These are phyloP conservation scores for Pythium inflatum DNA, from an alignment of 352 stramenopile species.

Conservation along the genomic window DNA sequence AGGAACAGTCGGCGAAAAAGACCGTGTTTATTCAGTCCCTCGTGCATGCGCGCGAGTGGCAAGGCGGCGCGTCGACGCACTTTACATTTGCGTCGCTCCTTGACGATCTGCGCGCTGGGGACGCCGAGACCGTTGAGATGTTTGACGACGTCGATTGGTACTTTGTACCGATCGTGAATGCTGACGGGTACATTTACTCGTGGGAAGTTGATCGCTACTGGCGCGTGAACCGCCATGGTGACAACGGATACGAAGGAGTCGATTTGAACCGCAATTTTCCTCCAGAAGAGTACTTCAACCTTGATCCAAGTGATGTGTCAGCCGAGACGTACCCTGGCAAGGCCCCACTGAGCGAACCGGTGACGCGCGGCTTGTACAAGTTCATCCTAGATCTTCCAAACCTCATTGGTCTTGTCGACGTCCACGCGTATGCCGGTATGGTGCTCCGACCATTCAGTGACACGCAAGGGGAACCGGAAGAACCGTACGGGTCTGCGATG, in stretches of 20 bases:
- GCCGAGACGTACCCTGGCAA: conserved; percentile 64
- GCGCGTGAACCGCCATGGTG: conserved; percentile 57
- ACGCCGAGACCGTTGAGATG: conserved; percentile 11
- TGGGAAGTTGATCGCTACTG: conserved; percentile 67
- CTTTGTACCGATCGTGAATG: conserved; percentile 80
- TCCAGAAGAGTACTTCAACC: conserved; percentile 61
- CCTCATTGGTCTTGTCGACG: conserved; percentile 60
- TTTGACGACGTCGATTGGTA: conserved; percentile 70
- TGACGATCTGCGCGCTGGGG: conserved; percentile 21
- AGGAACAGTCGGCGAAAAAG: conserved; percentile 34
- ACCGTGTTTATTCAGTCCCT: conserved; percentile 65
- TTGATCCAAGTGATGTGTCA: conserved; percentile 41
- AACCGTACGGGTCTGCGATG: conserved; percentile 62
- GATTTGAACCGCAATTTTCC: conserved; percentile 81
- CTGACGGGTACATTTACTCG: conserved; percentile 80
- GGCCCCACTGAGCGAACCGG: conserved; percentile 62
- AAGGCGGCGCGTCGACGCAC: conserved; percentile 28
- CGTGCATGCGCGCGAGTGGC: conserved; percentile 52
- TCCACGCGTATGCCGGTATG: conserved; percentile 63
- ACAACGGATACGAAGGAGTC: conserved; percentile 51
- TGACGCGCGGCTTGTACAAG: conserved; percentile 49
- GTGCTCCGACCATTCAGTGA: conserved; percentile 76
- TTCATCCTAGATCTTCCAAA: conserved; percentile 54
- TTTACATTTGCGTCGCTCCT: conserved; percentile 33
- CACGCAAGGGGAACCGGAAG: conserved; percentile 33